Base-by-base conservation (phyloP, 2,329 filamentous ascomycete species). In the Cladosporium oxysporum region DNA sequence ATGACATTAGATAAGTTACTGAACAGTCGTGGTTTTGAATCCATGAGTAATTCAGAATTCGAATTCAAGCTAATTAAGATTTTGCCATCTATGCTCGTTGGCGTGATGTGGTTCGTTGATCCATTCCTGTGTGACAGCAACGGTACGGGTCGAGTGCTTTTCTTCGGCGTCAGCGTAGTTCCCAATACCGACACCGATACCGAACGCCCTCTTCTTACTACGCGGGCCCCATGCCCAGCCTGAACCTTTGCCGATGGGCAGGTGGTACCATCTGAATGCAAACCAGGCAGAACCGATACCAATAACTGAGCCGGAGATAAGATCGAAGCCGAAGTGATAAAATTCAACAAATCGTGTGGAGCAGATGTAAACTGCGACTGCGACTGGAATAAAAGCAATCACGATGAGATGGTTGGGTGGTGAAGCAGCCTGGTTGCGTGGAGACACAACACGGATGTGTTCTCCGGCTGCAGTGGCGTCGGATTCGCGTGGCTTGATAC, bases 151-250 rank as follows among this genome's bases (percentile, higher is more conserved):
- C 33, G 59, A 52, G 31, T 29, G 52, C 64, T 58, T 62, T 49
- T 47, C 47, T 16, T 66, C 64, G 11, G 58, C 59, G 23, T 59
- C 64, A 3, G 58, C 64, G 28, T 66, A 66, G 37, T 62, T 66
- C 12, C 41, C 59, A 29, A 66, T 75, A 0, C 83, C 91, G n/a
- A 66, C 64, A 5, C 64, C 64, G 23, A 91, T 88, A 82, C 90
- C 92, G 76, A 93, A 97, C 0, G 92, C 91, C 68, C 91, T 84
- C 63, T 89, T 84, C 52, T 83, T 82, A 72, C 86, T 91, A 60
- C 93, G 84, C 0, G 92, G 89, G 3, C 90, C 92, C 93, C 93
- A 97, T 0, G 91, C 88, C 92, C 93, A 97, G 16, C 93, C 93
- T 1, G 90, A 90, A 7, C 92, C 92, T n/a, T 85, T 84, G 23